Conservation (phyloP, 495 filamentous ascomycete genomes). For the Echria macrotheca region DNA sequence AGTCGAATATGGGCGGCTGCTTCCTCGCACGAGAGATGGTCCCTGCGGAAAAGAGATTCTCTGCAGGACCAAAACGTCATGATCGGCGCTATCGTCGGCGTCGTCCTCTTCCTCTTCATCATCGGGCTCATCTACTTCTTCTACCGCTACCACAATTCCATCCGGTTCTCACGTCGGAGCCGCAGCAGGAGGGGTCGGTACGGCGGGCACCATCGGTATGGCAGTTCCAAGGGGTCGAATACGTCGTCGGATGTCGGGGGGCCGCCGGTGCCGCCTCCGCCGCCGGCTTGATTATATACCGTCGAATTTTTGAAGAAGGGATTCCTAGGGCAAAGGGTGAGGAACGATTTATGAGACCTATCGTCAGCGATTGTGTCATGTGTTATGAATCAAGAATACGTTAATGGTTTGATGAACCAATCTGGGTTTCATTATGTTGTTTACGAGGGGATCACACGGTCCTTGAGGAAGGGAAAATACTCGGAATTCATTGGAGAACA, state of each 20-base stretch:
- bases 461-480: no score
- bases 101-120: conserved; percentile 30
- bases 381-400: no score
- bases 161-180: conserved; percentile 19
- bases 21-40: background rate
- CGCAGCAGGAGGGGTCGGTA: background rate
- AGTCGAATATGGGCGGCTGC: background rate
- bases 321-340: no score
- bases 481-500: no score
- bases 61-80: conserved; percentile 26
- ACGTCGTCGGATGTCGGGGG: conserved; percentile 11
- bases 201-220: conserved; percentile 6
- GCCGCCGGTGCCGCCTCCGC: conserved; percentile 1
- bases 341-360: no score
- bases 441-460: no score
- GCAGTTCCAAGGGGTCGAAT: conserved; percentile 24
- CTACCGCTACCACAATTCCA: conserved; percentile 26
- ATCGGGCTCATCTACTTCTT: conserved; percentile 24
- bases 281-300: background rate
- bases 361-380: no score
- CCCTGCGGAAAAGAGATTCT: background rate
- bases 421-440: no score
- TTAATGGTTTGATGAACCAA: no score
- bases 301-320: no score
- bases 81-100: conserved; percentile 31